Base-by-base conservation (phyloP, 2,329 filamentous ascomycete genomes). In the Venturia pyrina region DNA sequence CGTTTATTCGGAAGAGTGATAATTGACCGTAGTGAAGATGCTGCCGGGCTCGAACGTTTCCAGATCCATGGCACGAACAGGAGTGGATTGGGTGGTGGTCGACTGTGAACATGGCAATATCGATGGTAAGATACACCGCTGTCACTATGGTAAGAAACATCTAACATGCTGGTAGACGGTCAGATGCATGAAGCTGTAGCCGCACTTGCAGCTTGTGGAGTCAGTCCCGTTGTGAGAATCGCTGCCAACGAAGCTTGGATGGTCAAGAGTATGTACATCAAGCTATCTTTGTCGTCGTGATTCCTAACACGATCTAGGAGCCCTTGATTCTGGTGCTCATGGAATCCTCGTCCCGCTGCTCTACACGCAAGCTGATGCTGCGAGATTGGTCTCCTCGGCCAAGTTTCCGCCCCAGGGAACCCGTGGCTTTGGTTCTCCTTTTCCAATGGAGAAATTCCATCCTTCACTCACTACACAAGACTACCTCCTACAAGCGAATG, bases 181-280 rank as follows among this genome's bases (percentile, higher is more conserved):
- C 75, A 78, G 68, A 85, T 85, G 83, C 82, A 84, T 69, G 81
- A 84, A 71, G 78, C 80, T 62, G 81, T 85, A 13, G 80, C 79
- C 15, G 78, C 78, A n/a, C 78, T 80, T 56, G 77, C 77, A 44
- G 74, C 75, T 32, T 77, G 76, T 64, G 77, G 77, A 15, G 76
- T 79, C 32, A 77, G 74, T 46, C 78, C 79, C 5, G 68, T 80
- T 15, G 78, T 81, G 24, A 74, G 77, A 63, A 81, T 86, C 53
- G 78, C 82, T 17, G 82, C 82, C 34, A 84, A 84, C 66, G 82
- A 86, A 74, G 78, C 80, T 61, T 86, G 83, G 83, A 85, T 85
- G 83, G 82, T 86, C 66, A 86, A 87, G 72, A 66, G 75, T 70
- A 65, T 17, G 63, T 56, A 41, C 11, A 6, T 50, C 21, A 3